A percentile compares a stretch with the other conserved stretches of the same genome.
phyloP scores from a whole-genome alignment of 768 basidiomycete species.

The Leccinum boreale region DNA sequence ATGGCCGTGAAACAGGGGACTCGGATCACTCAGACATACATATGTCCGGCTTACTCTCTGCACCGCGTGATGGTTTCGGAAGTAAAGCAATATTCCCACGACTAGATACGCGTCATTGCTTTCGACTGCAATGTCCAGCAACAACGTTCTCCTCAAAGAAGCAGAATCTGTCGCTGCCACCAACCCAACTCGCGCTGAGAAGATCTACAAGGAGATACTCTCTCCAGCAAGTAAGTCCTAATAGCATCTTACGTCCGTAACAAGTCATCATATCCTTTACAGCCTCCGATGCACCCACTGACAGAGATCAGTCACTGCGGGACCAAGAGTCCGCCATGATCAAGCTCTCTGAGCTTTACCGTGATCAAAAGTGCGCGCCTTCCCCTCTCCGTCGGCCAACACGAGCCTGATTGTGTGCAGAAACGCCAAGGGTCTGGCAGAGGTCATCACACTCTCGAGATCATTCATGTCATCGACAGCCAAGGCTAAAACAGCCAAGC shows the following conservation, averaged over 20 bases:
- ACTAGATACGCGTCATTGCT: conserved; percentile 24
- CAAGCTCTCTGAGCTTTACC: conserved; percentile 82
- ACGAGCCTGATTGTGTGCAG: conserved; percentile 37
- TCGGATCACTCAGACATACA: too few species aligned
- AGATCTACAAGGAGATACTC: conserved; percentile 72
- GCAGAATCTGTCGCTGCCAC: conserved; percentile 47
- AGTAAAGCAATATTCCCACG: conserved; percentile 21
- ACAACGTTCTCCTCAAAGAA: conserved; percentile 33
- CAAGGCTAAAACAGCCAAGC: conserved; percentile 95
- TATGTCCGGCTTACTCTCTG: not conserved
- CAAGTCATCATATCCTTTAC: not conserved
- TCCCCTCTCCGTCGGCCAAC: not conserved
- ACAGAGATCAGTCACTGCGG: conserved; percentile 57
- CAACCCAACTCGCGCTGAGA: conserved; percentile 63
- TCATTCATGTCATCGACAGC: conserved; percentile 92
- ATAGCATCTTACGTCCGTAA: not conserved
- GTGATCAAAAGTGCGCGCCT: conserved; percentile 70
- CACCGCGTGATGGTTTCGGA: not conserved
- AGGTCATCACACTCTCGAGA: conserved; percentile 80
- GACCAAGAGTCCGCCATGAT: conserved; percentile 85
- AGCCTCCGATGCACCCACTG: conserved; percentile 37
- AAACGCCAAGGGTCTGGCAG: conserved; percentile 80
- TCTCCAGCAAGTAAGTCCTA: conserved; percentile 32
- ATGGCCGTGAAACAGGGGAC: too few species aligned
- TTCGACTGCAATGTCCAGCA: conserved; percentile 21